A percentile compares a stretch with the other conserved stretches of the same genome.
phyloP scores from a whole-genome alignment of 345 rosid genomes.

The Boechera divaricarpa region DNA sequence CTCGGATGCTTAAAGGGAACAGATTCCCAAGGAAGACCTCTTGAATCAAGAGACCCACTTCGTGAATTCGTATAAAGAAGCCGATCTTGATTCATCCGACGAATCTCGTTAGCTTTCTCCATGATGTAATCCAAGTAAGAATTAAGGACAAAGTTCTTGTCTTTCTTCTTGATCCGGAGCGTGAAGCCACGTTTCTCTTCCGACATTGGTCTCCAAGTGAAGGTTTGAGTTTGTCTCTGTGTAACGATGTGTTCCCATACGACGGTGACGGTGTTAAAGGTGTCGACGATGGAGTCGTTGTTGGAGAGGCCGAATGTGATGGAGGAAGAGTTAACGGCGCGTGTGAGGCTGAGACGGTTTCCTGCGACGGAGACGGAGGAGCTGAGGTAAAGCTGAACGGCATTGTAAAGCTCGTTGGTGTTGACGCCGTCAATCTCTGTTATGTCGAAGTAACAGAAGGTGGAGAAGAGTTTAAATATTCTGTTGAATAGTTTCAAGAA shows the following conservation, averaged over 20 bases:
- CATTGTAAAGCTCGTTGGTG: conserved; percentile 97
- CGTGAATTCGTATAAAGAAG: conserved; percentile 39
- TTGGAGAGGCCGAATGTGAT: conserved; percentile 35
- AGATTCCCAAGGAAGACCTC: conserved; percentile 50
- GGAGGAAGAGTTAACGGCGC: conserved; percentile 39
- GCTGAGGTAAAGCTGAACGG: conserved; percentile 85
- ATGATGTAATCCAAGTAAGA: conserved; percentile 32
- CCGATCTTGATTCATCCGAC: conserved; percentile 39
- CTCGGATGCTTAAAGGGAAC: conserved; percentile 94
- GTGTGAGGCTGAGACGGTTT: conserved; percentile 35
- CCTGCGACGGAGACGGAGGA: conserved; percentile 58
- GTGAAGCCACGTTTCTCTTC: conserved; percentile 43
- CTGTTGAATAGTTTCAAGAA: conserved; percentile 26
- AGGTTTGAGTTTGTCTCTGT: conserved; percentile 28
- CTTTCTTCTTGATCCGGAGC: conserved; percentile 39
- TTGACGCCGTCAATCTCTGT: conserved; percentile 92
- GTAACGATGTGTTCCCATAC: conserved; percentile 39
- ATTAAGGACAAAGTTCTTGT: conserved; percentile 7
- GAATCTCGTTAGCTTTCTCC: conserved; percentile 35
- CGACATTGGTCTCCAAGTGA: conserved; percentile 36
- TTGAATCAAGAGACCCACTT: conserved; percentile 20
- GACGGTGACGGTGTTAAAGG: conserved; percentile 30
- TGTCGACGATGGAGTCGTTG: conserved; percentile 40
- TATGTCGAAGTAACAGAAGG: conserved; percentile 81
- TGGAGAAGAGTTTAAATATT: conserved; percentile 30